A percentile compares a stretch with the other conserved stretches of the same genome.
Conservation (phyloP, 345 rosid genomes). For the Pistacia vera region DNA sequence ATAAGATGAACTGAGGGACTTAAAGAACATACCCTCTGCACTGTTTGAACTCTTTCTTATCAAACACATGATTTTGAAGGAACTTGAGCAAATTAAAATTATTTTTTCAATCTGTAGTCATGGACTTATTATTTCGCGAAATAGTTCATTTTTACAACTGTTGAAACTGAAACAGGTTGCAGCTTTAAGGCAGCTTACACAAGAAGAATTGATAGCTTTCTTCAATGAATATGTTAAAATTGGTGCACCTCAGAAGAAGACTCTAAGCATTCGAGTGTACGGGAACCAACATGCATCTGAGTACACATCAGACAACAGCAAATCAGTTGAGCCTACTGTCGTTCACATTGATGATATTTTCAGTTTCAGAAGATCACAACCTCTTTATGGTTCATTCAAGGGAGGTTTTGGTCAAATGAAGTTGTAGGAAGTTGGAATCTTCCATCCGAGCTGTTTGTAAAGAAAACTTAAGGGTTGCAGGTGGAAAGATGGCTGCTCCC, state of each 20-base stretch:
- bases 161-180: conserved; percentile 56
- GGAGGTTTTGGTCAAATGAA: conserved; percentile 59
- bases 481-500: too few species aligned
- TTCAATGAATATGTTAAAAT: conserved; percentile 70
- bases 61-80: not conserved
- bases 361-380: conserved; percentile 71
- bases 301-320: conserved; percentile 39
- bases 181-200: conserved; percentile 58
- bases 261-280: conserved; percentile 61
- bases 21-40: not conserved
- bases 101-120: not conserved
- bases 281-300: conserved; percentile 63
- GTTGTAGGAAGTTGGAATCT: conserved; percentile 28
- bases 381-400: conserved; percentile 80
- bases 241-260: conserved; percentile 64
- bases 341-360: conserved; percentile 59
- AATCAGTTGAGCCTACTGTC: conserved; percentile 32
- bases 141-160: not conserved
- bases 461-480: too few species aligned
- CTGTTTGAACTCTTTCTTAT: not conserved
- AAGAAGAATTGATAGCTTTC: conserved; percentile 72
- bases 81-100: not conserved
- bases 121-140: not conserved
- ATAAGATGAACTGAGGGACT: not conserved
- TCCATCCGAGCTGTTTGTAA: too few species aligned